A percentile compares a stretch with the other conserved stretches of the same genome.
phyloP scores from a whole-genome alignment of 2,329 filamentous ascomycete genomes.

The Paecilomyces fulvus region DNA sequence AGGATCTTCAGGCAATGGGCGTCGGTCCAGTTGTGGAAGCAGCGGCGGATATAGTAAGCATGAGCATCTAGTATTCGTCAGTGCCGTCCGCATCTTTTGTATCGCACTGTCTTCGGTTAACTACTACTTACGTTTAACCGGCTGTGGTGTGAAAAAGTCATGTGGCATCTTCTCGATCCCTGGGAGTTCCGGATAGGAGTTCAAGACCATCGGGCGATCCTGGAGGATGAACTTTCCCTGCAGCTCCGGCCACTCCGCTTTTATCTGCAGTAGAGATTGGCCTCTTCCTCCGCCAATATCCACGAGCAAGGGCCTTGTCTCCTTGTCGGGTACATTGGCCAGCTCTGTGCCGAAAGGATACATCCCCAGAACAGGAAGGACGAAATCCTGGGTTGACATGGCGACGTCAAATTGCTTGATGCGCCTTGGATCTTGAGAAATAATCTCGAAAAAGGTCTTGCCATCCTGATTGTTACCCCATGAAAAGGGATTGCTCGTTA shows the following conservation, averaged over 20 bases:
- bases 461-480: conserved; percentile 13
- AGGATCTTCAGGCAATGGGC: conserved; percentile 15
- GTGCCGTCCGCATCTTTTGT: background rate
- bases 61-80: conserved; percentile 13
- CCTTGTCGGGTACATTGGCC: conserved; percentile 1
- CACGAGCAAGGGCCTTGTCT: conserved; percentile 1
- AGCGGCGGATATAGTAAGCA: conserved; percentile 17
- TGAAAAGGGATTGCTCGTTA: conserved; percentile 12
- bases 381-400: conserved; percentile 9
- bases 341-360: conserved; percentile 10
- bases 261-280: conserved; percentile 11
- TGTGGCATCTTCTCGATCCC: conserved; percentile 18
- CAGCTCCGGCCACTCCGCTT: conserved; percentile 8
- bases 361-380: conserved; percentile 13
- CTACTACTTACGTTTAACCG: conserved; percentile 14
- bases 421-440: conserved; percentile 13
- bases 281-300: conserved; percentile 14
- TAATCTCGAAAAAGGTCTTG: conserved; percentile 16
- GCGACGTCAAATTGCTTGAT: conserved; percentile 15
- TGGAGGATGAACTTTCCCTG: conserved; percentile 17
- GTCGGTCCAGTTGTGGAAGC: conserved; percentile 17
- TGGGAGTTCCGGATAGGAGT: conserved; percentile 12
- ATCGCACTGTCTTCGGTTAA: background rate
- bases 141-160: conserved; percentile 19
- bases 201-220: conserved; percentile 17